Conservation (phyloP, 331 rosid genomes). For the Rosa hybrid region DNA sequence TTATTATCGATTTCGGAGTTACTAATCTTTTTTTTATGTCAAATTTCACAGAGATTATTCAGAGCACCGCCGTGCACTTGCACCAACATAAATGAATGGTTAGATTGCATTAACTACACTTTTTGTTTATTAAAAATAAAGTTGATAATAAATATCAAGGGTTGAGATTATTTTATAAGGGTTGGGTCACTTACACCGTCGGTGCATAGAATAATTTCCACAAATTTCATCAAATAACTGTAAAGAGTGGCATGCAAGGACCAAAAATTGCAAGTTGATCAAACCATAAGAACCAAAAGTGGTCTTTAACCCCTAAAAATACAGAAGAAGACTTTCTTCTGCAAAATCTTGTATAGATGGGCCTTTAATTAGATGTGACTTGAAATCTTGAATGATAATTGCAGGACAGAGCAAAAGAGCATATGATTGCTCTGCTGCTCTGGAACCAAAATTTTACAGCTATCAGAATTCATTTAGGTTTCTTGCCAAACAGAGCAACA, state of each 20-base stretch:
- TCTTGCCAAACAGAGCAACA: conserved; percentile 18
- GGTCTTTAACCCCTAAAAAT: not conserved
- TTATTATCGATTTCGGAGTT: not conserved
- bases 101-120: too few species aligned
- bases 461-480: not conserved
- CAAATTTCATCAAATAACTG: not conserved
- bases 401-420: not conserved
- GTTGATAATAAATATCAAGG: too few species aligned
- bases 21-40: not conserved
- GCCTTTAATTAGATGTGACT: not conserved
- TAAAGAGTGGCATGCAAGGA: not conserved
- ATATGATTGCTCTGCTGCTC: not conserved
- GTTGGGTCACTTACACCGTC: too few species aligned
- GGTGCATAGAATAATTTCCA: too few species aligned
- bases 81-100: too few species aligned
- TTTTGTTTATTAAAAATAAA: too few species aligned
- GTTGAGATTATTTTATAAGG: too few species aligned
- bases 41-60: too few species aligned
- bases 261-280: not conserved
- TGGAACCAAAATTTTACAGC: not conserved
- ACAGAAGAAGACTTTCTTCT: not conserved
- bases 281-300: not conserved
- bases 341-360: not conserved
- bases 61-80: too few species aligned
- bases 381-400: not conserved